A percentile compares a stretch with the other conserved stretches of the same genome.
Conservation (phyloP, 2,329 filamentous ascomycete genomes). For the Aspergillus sp. region DNA sequence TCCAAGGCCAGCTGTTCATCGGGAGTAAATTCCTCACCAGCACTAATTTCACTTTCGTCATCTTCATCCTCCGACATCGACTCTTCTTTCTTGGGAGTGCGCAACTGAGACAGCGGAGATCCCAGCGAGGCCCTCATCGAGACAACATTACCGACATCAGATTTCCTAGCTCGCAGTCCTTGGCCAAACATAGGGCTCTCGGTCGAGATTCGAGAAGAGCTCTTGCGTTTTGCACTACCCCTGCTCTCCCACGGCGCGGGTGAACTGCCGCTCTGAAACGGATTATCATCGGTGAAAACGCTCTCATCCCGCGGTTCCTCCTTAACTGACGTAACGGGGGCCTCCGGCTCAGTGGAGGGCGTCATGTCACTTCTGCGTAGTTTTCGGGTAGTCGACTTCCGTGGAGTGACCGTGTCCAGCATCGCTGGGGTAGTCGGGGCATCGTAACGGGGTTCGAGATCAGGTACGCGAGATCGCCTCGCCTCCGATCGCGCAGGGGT, state of each 20-base stretch:
- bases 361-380: constrained; percentile 48
- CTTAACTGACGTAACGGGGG: constrained; percentile 41
- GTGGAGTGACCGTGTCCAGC: constrained; percentile 32
- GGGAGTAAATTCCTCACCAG: constrained; percentile 90
- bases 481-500: constrained; percentile 34
- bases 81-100: constrained; percentile 36
- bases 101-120: constrained; percentile 42
- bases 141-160: constrained; percentile 40
- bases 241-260: constrained; percentile 51
- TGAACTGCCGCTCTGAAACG: constrained; percentile 84
- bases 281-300: constrained; percentile 85
- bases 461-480: constrained; percentile 29
- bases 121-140: constrained; percentile 60
- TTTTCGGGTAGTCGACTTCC: constrained; percentile 50
- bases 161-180: constrained; percentile 29
- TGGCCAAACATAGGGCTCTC: constrained; percentile 25
- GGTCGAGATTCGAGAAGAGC: constrained; percentile 42
- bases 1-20: constrained; percentile 81
- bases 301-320: constrained; percentile 51
- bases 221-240: constrained; percentile 45
- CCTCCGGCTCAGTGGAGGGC: constrained; percentile 36
- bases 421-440: constrained; percentile 33
- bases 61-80: constrained; percentile 44
- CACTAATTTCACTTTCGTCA: constrained; percentile 54
- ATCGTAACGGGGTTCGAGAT: constrained; percentile 32